These are phyloP conservation scores for Nitzschia palea DNA, from an alignment of 108 stramenopile species.

Conservation along the genomic window DNA sequence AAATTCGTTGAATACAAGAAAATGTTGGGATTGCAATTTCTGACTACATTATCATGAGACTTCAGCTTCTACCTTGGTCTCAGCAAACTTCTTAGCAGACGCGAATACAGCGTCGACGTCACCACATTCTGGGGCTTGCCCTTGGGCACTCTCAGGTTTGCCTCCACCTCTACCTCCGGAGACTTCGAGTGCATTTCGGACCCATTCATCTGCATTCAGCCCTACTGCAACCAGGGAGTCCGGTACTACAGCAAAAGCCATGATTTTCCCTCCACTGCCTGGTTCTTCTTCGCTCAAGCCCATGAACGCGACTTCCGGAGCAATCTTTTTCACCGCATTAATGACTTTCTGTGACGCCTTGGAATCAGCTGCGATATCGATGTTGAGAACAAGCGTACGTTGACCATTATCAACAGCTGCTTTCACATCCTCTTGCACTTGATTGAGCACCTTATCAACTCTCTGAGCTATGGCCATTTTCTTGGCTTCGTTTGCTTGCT, in stretches of 20 bases:
- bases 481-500: slow-evolving; percentile 80
- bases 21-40: too few species aligned
- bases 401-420: slow-evolving; percentile 51
- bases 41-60: too few species aligned
- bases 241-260: slow-evolving; percentile 82
- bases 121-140: slow-evolving; percentile 68
- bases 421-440: slow-evolving; percentile 52
- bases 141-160: slow-evolving; percentile 80
- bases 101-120: slow-evolving; percentile 68
- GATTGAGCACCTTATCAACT: slow-evolving; percentile 62
- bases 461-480: slow-evolving; percentile 74
- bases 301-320: slow-evolving; percentile 83
- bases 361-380: slow-evolving; percentile 90
- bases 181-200: slow-evolving; percentile 63
- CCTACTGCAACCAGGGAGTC: slow-evolving; percentile 56
- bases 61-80: slow-evolving; percentile 7
- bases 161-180: slow-evolving; percentile 88
- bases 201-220: slow-evolving; percentile 84
- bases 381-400: slow-evolving; percentile 64
- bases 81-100: slow-evolving; percentile 65
- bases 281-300: slow-evolving; percentile 76
- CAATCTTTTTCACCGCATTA: slow-evolving; percentile 83
- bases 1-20: neutral
- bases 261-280: slow-evolving; percentile 82
- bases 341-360: slow-evolving; percentile 92